These are phyloP conservation scores for Ajuga chamaepitys DNA, from an alignment of 257 asterid genomes.

Conservation along the genomic window DNA sequence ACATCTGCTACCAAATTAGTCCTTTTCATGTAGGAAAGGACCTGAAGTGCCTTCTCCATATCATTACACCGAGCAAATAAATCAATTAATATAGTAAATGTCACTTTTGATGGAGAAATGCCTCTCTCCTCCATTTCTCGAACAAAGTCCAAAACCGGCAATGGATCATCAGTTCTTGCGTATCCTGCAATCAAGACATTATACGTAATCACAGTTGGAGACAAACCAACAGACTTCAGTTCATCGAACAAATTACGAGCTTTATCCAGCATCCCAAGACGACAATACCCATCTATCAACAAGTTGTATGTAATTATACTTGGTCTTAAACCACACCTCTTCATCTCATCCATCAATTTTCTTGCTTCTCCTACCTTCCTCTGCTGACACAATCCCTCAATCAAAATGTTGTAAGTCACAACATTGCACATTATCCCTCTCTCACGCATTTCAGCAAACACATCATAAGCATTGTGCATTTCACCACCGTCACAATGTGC, in stretches of 20 bases:
- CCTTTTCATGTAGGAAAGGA: slow-evolving; percentile 46
- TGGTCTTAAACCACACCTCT: slow-evolving; percentile 41
- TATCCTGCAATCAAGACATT: slow-evolving; percentile 51
- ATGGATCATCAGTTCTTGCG: slow-evolving; percentile 37
- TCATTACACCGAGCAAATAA: slow-evolving; percentile 48
- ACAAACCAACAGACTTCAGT: slow-evolving; percentile 42
- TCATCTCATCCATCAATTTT: slow-evolving; percentile 48
- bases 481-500: slow-evolving; percentile 38
- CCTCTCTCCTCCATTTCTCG: slow-evolving; percentile 74
- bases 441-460: slow-evolving; percentile 54
- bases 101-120: slow-evolving; percentile 58
- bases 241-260: slow-evolving; percentile 43
- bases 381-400: slow-evolving; percentile 51
- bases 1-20: slow-evolving; percentile 42
- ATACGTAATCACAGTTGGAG: slow-evolving; percentile 57
- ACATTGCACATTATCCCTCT: slow-evolving; percentile 49
- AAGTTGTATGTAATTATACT: slow-evolving; percentile 53
- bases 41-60: slow-evolving; percentile 60
- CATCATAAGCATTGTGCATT: slow-evolving; percentile 32
- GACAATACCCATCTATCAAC: slow-evolving; percentile 54
- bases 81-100: slow-evolving; percentile 65
- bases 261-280: slow-evolving; percentile 37
- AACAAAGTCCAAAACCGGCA: slow-evolving; percentile 34
- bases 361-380: slow-evolving; percentile 37
- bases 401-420: slow-evolving; percentile 62